These are phyloP conservation scores for Amauroascus niger DNA, from an alignment of 2,329 filamentous ascomycete species.

Conservation along the genomic window DNA sequence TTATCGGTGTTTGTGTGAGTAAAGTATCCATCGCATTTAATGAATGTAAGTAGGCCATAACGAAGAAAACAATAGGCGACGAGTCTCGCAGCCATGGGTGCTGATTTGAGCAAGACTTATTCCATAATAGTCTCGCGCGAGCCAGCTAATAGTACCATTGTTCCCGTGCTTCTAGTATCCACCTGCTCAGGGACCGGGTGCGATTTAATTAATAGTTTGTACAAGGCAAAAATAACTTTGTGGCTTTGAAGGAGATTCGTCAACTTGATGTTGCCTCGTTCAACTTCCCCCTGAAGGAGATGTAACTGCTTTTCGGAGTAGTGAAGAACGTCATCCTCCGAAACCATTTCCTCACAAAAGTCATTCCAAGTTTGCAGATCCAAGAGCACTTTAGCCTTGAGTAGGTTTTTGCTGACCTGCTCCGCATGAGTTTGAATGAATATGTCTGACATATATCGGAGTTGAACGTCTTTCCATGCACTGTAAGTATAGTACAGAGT, in stretches of 20 bases:
- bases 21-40: neutral
- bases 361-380: neutral
- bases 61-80: neutral
- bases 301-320: neutral
- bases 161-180: neutral
- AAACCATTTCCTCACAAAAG: neutral
- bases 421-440: neutral
- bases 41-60: neutral
- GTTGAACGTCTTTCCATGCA: neutral
- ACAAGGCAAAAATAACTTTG: neutral
- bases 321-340: neutral
- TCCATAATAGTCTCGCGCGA: neutral
- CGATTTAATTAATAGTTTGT: neutral
- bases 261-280: constrained; percentile 1
- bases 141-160: neutral
- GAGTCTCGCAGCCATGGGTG: neutral
- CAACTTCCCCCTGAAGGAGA: neutral
- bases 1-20: neutral
- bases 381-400: neutral
- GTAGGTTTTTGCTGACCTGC: neutral
- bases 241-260: constrained; percentile 1
- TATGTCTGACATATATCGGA: neutral
- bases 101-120: neutral
- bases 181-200: neutral
- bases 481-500: neutral